Evolutionary conservation across 257 asterid genomes (phyloP), one percentile per base, ranked within the genome.

Genomic region (Penstemon newberryi): DNA sequence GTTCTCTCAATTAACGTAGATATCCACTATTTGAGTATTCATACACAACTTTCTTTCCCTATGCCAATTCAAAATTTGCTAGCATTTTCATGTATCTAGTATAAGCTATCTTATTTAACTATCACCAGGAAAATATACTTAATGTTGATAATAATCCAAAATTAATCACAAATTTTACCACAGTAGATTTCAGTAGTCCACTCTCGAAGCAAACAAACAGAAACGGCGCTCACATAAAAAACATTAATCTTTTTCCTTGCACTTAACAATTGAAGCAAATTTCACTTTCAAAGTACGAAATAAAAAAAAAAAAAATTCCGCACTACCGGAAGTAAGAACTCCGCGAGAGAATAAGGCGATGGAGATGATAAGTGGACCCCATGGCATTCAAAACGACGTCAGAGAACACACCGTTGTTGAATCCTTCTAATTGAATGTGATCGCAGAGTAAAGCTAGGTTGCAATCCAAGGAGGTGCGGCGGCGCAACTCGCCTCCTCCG

Each of bases 401-500:
- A 60, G 95, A 89, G 80, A 94, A 94, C 5, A 91, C 82, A 13
- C 97, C 96, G 60, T 78, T 81, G 54, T 84, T 84, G 79, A 90
- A 94, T 60, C 99, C 99, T 81, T 94, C 90, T 78, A 83, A 64
- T 66, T 89, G 96, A 71, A 94, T 85, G 75, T 94, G 99, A 75
- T 87, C 96, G 71, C 99, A 94, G 37, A 94, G 90, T 8, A 96
- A 89, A 9, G 92, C 83, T 38, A 94, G 96, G 83, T 91, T 94
- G 77, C 92, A 82, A 81, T 93, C 96, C 68, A 80, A 57, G 8
- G 89, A 56, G 5, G 83, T 73, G 59, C 79, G 80, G 47, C 83
- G 82, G 47, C 83, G 82, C 73, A 75, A 69, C 56, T 78, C 82
- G 7, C 71, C 80, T 45, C 77, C 82, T 60, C 76, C 83, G 58